Conservation (phyloP, 1,139 yeast genomes). For the Ashbya aceris region DNA sequence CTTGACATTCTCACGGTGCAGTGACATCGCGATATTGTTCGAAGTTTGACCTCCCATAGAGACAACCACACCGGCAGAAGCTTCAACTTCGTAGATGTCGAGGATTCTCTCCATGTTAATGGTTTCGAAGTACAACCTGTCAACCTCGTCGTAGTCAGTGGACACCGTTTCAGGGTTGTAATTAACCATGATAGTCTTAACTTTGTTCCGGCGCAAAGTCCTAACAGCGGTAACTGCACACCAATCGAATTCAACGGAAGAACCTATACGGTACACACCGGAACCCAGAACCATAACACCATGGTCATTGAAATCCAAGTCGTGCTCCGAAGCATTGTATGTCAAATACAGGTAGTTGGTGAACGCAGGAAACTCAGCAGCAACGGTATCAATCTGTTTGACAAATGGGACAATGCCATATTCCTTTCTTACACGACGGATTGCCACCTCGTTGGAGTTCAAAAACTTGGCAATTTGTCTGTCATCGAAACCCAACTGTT, state of each 20-base stretch:
- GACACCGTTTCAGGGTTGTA: conserved; percentile 98
- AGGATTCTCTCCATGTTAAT: conserved; percentile 90
- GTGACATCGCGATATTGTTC: conserved; percentile 87
- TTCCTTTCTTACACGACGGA: conserved; percentile 84
- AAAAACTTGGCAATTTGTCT: conserved; percentile 90
- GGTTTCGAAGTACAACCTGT: conserved; percentile 91
- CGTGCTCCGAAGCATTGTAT: conserved; percentile 87
- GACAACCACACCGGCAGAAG: conserved; percentile 84
- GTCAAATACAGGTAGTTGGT: conserved; percentile 94
- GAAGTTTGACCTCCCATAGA: conserved; percentile 99
- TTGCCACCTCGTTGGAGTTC: conserved; percentile 86
- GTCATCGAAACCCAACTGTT: conserved; percentile 95
- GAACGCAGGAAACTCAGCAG: conserved; percentile 97
- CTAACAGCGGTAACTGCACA: conserved; percentile 95
- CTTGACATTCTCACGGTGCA: conserved; percentile 92
- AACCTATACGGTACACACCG: conserved; percentile 91
- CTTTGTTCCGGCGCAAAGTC: conserved; percentile 78
- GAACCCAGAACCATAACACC: conserved; percentile 89
- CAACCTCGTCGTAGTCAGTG: conserved; percentile 97
- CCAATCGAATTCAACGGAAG: conserved; percentile 93
- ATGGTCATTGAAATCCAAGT: conserved; percentile 72
- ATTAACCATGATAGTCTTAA: conserved; percentile 93
- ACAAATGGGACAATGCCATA: conserved; percentile 86
- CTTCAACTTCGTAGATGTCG: conserved; percentile 91
- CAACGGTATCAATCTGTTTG: conserved; percentile 96